phyloP scores from a whole-genome alignment of 441 rosid genomes.

The Populus hybrid region DNA sequence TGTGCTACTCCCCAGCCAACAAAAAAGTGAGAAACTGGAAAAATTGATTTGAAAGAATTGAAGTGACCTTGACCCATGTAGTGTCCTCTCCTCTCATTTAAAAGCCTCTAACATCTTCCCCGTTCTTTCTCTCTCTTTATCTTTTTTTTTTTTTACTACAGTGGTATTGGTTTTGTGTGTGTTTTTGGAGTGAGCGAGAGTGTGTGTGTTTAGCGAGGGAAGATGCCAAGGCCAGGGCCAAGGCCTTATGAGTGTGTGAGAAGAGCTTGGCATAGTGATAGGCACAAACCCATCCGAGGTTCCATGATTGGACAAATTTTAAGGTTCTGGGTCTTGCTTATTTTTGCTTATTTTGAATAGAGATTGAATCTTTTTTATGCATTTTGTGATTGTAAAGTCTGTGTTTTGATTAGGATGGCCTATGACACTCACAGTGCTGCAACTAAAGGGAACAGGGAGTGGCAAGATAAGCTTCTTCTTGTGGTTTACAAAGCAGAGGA shows the following conservation, averaged over 20 bases:
- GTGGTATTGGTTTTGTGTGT: neutral
- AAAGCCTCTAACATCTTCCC: slow-evolving; percentile 7
- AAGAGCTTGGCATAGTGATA: slow-evolving; percentile 97
- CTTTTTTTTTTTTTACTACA: neutral
- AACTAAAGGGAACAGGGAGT: slow-evolving; percentile 83
- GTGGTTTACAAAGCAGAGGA: slow-evolving; percentile 88
- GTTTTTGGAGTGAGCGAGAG: neutral
- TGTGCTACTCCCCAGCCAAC: slow-evolving; percentile 32
- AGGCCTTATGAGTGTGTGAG: slow-evolving; percentile 95
- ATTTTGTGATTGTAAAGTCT: slow-evolving; percentile 7
- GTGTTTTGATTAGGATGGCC: slow-evolving; percentile 63
- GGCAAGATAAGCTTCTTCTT: slow-evolving; percentile 83
- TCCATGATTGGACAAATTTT: slow-evolving; percentile 89
- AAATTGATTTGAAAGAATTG: slow-evolving; percentile 15
- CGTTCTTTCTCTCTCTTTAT: neutral
- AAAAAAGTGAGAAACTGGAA: slow-evolving; percentile 18
- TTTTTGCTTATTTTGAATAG: neutral
- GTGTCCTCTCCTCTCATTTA: neutral
- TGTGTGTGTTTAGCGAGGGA: slow-evolving; percentile 7
- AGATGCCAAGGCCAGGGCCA: slow-evolving; percentile 98
- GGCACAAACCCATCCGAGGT: slow-evolving; percentile 86
- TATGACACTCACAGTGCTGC: slow-evolving; percentile 53
- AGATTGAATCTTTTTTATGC: neutral
- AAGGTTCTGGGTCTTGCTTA: slow-evolving; percentile 54
- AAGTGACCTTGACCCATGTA: slow-evolving; percentile 27